These are phyloP conservation scores for Ilyonectria destructans DNA, from an alignment of 2,329 filamentous ascomycete species.

Conservation along the genomic window DNA sequence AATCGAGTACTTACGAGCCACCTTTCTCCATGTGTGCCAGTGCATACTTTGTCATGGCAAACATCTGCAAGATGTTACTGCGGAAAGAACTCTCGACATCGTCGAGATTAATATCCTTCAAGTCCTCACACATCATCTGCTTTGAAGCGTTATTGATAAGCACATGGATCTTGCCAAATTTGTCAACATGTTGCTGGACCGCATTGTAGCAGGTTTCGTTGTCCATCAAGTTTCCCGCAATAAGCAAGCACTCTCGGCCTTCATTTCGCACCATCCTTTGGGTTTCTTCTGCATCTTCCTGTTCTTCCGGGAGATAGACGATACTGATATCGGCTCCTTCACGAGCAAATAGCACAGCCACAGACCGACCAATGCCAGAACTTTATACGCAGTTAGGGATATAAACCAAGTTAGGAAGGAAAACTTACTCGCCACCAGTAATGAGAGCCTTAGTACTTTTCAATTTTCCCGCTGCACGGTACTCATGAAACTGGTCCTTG, in stretches of 20 bases:
- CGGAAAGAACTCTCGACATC: conserved; percentile 71
- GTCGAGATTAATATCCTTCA: conserved; percentile 69
- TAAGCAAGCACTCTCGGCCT: conserved; percentile 63
- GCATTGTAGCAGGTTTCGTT: conserved; percentile 66
- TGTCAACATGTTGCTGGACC: conserved; percentile 68
- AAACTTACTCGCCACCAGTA: conserved; percentile 69
- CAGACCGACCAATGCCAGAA: conserved; percentile 69
- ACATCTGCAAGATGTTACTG: conserved; percentile 72
- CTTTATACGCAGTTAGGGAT: conserved; percentile 48
- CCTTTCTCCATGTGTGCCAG: conserved; percentile 70
- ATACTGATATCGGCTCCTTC: conserved; percentile 73
- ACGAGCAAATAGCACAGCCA: conserved; percentile 70
- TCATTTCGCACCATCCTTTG: conserved; percentile 68
- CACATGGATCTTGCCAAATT: conserved; percentile 63
- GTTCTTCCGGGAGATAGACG: conserved; percentile 70
- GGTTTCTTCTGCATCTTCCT: conserved; percentile 70
- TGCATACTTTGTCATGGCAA: conserved; percentile 72
- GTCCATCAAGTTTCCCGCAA: conserved; percentile 66
- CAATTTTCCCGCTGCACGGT: conserved; percentile 64
- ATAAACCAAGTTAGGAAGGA: neutral
- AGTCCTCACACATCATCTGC: conserved; percentile 68
- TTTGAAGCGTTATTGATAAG: conserved; percentile 74
- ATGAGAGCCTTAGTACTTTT: conserved; percentile 67
- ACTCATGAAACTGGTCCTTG: conserved; percentile 56
- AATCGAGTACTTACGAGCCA: conserved; percentile 54